Evolutionary conservation across 2,329 filamentous ascomycete genomes (phyloP).

Genomic region (Beauveria sp.): DNA sequence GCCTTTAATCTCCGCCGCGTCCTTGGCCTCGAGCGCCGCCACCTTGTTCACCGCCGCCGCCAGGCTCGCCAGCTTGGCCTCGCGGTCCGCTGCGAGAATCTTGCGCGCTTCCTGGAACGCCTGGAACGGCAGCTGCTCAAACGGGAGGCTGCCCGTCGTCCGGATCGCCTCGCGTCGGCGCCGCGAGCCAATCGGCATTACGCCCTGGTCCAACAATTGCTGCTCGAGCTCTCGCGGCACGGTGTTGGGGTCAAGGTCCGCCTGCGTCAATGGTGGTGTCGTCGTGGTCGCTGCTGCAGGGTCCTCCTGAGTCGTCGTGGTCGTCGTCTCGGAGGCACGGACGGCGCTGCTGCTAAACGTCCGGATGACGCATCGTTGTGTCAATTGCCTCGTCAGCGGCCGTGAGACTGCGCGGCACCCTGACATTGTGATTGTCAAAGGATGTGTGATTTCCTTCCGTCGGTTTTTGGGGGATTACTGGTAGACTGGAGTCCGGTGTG

Average conservation of each 20-base stretch:
- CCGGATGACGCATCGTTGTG: slow-evolving; percentile 30
- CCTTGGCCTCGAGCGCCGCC: slow-evolving; percentile 52
- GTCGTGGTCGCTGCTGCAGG: slow-evolving; percentile 10
- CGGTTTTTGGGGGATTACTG: slow-evolving; percentile 10
- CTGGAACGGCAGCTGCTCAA: slow-evolving; percentile 93
- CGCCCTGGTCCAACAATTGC: slow-evolving; percentile 64
- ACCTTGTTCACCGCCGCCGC: slow-evolving; percentile 61
- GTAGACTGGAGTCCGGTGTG: slow-evolving; percentile 8
- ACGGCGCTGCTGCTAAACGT: slow-evolving; percentile 28
- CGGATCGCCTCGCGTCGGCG: slow-evolving; percentile 70
- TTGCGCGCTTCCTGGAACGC: slow-evolving; percentile 95
- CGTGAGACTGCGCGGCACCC: slow-evolving; percentile 51
- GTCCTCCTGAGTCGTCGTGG: neutral
- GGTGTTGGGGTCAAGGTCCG: slow-evolving; percentile 57
- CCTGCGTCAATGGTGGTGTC: slow-evolving; percentile 19
- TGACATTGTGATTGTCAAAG: slow-evolving; percentile 39
- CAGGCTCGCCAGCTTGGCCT: slow-evolving; percentile 73
- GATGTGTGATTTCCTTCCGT: neutral
- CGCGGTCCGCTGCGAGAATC: slow-evolving; percentile 69
- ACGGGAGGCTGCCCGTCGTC: slow-evolving; percentile 62
- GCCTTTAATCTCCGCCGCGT: slow-evolving; percentile 49
- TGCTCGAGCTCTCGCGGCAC: slow-evolving; percentile 49
- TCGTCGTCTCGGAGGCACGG: slow-evolving; percentile 21
- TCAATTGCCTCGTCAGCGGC: slow-evolving; percentile 48
- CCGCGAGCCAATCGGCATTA: slow-evolving; percentile 72